Base-by-base conservation (phyloP, 192 early-diverging fungal species). In the Backusella liffmaniae region DNA sequence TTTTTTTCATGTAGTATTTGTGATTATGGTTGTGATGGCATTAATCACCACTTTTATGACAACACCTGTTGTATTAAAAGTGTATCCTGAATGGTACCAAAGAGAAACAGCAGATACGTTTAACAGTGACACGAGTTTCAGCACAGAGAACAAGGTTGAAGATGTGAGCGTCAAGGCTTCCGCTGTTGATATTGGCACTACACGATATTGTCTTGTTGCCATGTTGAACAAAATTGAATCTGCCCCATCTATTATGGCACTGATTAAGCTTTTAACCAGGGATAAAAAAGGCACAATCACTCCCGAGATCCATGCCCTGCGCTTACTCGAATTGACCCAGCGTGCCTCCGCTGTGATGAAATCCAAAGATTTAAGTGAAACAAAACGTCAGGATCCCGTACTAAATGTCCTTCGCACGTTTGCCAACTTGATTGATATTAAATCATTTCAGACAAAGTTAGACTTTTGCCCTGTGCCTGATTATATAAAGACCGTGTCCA, bases 11-110 rank as follows among this genome's bases (percentile, higher is more conserved):
- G 12, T 16, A 72, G 82, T 87, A 44, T 88, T 88, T 76, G 84
- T 82, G 15, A 88, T 89, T 44, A 84, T 89, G 85, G 85, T 87
- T 4, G 75, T 82, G 5, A 77, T 77, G 76, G 76, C 76, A 21
- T 34, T 77, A 21, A 84, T 93, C 1, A 98, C 97, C 0, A 99
- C 97, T 6, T 90, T 94, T 59, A 88, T 94, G 82, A 99, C 96
- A 0, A 88, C 91, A 2, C 98, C 98, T 10, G 70, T 91, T 7
- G 90, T 96, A 18, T 62, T 82, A 6, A 88, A 78, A 75, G 73
- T 98, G 37, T 97, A 97, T 75, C 96, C 94, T 4, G 79, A 77
- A 26, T 79, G 86, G 59, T 91, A 91, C 73, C 90, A 94, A 71
- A 84, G 74, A 69, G 72, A 76, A 65, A 67, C 67, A 32, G 70